Percentiles rank a stretch among this genome's conserved stretches.
Evolutionary conservation across 345 rosid genomes (phyloP).

Genomic region (Salix caprea): DNA sequence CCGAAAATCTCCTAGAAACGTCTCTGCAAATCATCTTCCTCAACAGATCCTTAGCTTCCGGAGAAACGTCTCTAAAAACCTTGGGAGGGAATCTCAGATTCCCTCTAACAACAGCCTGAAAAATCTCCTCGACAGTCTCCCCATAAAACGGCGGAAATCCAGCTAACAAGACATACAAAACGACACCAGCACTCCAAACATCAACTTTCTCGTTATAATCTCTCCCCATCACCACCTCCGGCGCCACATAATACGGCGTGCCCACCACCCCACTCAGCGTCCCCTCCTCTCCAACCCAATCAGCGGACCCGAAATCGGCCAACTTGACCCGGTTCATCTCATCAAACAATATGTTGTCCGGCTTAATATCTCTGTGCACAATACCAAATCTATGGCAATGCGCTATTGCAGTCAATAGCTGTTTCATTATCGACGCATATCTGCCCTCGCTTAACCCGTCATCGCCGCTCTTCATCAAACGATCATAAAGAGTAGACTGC

Average conservation of each 20-base stretch:
- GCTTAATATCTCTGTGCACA: slow-evolving; percentile 25
- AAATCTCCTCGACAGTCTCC: slow-evolving; percentile 23
- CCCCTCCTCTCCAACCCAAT: slow-evolving; percentile 12
- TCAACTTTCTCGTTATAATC: slow-evolving; percentile 29
- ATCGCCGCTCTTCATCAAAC: neutral
- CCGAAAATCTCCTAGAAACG: slow-evolving; percentile 25
- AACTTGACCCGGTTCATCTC: slow-evolving; percentile 11
- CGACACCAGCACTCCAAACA: slow-evolving; percentile 34
- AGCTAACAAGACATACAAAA: slow-evolving; percentile 28
- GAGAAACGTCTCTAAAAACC: slow-evolving; percentile 15
- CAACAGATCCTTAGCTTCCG: slow-evolving; percentile 26
- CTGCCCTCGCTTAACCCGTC: slow-evolving; percentile 10
- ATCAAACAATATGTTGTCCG: slow-evolving; percentile 23
- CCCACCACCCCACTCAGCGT: slow-evolving; percentile 23
- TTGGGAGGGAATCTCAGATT: slow-evolving; percentile 26
- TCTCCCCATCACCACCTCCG: slow-evolving; percentile 28
- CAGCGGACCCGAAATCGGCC: slow-evolving; percentile 25
- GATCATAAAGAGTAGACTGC: slow-evolving; percentile 21
- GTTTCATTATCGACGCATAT: slow-evolving; percentile 10
- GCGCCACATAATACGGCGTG: slow-evolving; percentile 29
- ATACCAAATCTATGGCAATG: slow-evolving; percentile 21
- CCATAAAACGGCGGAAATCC: slow-evolving; percentile 29
- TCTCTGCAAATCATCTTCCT: slow-evolving; percentile 25
- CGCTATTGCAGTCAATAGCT: slow-evolving; percentile 15
- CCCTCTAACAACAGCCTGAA: slow-evolving; percentile 28